Conservation (phyloP, 768 basidiomycete species). For the Amanita exitialis region DNA sequence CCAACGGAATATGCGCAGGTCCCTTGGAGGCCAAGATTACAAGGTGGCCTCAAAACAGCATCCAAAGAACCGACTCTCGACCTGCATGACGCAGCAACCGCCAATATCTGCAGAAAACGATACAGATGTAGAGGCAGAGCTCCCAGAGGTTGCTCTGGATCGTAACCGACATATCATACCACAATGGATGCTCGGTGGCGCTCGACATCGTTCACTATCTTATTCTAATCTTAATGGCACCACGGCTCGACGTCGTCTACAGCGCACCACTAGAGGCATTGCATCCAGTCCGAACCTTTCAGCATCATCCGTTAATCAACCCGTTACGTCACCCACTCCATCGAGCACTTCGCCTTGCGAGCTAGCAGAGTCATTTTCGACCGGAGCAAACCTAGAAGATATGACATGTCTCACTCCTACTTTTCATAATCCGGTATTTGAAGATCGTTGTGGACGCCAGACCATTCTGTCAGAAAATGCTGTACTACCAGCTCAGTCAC, state of each 20-base stretch:
- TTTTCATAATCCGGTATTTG: constrained; percentile 11
- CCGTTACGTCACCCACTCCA: background rate
- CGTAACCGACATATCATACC: constrained; percentile 94
- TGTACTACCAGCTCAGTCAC: constrained; percentile 26
- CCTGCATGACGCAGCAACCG: constrained; percentile 8
- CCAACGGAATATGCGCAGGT: background rate
- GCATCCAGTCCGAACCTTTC: constrained; percentile 68
- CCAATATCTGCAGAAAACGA: constrained; percentile 17
- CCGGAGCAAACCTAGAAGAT: background rate
- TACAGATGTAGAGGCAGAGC: constrained; percentile 62
- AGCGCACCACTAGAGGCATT: constrained; percentile 35
- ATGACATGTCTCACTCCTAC: background rate
- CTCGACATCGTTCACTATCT: constrained; percentile 38
- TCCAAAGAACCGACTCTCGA: background rate
- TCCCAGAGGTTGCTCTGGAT: constrained; percentile 91
- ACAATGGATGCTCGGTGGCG: constrained; percentile 70
- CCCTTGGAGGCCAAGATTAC: background rate
- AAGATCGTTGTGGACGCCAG: constrained; percentile 22
- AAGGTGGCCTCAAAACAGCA: background rate
- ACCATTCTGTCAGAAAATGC: constrained; percentile 29
- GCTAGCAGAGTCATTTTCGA: background rate
- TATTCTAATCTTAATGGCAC: constrained; percentile 33
- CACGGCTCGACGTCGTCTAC: constrained; percentile 25
- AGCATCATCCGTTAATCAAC: background rate
- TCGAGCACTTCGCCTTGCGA: constrained; percentile 17